Base-by-base conservation (phyloP, 129 eudicot genomes). In the Escallonia herrerae region DNA sequence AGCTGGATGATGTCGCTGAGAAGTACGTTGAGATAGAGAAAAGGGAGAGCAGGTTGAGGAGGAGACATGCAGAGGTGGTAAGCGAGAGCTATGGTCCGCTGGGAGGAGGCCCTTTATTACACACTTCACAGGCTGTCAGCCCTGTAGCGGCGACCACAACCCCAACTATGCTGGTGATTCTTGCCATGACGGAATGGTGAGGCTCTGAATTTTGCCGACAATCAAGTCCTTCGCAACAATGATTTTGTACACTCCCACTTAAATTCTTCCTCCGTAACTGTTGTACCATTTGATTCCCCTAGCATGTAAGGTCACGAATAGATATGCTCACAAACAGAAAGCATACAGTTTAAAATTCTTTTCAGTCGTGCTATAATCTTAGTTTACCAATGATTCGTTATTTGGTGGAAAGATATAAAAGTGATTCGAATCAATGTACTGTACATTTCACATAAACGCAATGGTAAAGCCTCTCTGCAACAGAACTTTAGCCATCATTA, bases 161-260 rank as follows among this genome's bases (percentile, higher is more conserved):
- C 67, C 76, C 68, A 22, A 1, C 50, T 86, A 82, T 50, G 38
- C 54, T 5, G 78, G 80, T 15, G 67, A 83, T 48, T 56, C 67
- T 7, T 86, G 95, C 53, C 45, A 50, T 72, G 78, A 67, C 49
- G 95, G 82, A 33, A 86, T 86, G 82, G 72, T 71, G 49, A 80
- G 58, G 95, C 83, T 1, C 73, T 86, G 66, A 83, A 80, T 56
- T 86, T 86, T 75, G 95, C 82, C 2, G 95, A 86, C 83, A 83
- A 77, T 74, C 94, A 82, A 68, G 89, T 86, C 67, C 65, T 86
- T 12, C 65, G 81, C 11, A 79, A 44, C 66, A 83, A 60, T 15
- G 89, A 89, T 37, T 83, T 76, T 14, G 61, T 64, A 58, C 90
- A 65, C 61, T 70, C 79, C 46, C 60, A 65, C 54, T 39, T 85